Conservation (phyloP, 805 yeast species). For the Barnettozyma siamensis region DNA sequence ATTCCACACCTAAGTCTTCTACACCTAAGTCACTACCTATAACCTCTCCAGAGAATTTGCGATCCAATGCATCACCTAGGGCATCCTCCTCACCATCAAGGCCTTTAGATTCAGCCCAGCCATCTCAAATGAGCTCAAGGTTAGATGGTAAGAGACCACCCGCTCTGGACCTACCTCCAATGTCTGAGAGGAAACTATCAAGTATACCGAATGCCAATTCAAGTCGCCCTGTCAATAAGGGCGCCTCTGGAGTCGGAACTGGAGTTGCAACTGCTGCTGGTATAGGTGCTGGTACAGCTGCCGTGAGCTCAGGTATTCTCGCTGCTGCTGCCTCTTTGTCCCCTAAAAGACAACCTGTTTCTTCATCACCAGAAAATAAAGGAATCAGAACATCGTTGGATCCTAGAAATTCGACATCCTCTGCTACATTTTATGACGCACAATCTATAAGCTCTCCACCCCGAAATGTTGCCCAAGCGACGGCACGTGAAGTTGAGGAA, state of each 20-base stretch:
- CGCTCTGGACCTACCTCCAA: neutral
- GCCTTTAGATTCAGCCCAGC: neutral
- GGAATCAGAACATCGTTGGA: constrained; percentile 2
- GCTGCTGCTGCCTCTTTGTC: neutral
- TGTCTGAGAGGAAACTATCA: neutral
- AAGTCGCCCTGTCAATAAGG: too few species aligned
- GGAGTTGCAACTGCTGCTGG: neutral
- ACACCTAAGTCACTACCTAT: neutral
- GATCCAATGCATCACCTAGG: neutral
- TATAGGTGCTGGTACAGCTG: neutral
- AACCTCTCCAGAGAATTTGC: neutral
- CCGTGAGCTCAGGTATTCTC: neutral
- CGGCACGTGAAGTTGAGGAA: neutral
- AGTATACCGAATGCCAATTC: too few species aligned
- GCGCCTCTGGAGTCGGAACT: too few species aligned
- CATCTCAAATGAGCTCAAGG: neutral
- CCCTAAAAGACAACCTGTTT: neutral
- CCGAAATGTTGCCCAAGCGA: neutral
- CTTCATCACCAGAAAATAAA: neutral
- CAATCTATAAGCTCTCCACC: neutral
- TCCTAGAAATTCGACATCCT: constrained; percentile 5
- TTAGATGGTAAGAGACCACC: neutral
- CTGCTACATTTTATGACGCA: neutral
- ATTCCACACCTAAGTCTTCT: neutral
- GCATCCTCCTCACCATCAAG: constrained; percentile 1